phyloP scores from a whole-genome alignment of 2,329 filamentous ascomycete species.

The Pyricularia sp. region DNA sequence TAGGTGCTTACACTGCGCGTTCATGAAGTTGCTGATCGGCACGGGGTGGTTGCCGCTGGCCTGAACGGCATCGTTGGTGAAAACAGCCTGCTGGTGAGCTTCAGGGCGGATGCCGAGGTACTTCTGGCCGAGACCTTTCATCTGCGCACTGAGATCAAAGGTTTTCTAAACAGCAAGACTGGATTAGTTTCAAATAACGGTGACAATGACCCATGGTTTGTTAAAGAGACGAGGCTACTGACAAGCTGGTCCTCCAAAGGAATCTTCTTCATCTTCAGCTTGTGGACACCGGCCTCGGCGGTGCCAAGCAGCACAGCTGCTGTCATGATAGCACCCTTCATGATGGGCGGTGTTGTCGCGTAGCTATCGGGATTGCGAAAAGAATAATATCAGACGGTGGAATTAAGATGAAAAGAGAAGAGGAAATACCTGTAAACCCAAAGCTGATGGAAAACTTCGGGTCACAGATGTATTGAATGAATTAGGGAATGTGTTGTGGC shows the following conservation, averaged over 20 bases:
- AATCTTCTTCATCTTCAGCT: slow-evolving; percentile 96
- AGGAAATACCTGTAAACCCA: background rate
- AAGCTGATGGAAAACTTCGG: background rate
- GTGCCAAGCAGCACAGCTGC: slow-evolving; percentile 71
- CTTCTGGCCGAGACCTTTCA: slow-evolving; percentile 81
- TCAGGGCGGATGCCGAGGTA: slow-evolving; percentile 76
- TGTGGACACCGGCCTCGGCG: slow-evolving; percentile 78
- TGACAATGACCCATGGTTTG: background rate
- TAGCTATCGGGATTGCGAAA: slow-evolving; percentile 1
- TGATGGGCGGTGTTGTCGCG: slow-evolving; percentile 32
- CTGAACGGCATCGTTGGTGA: slow-evolving; percentile 59
- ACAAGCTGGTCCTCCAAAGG: slow-evolving; percentile 86
- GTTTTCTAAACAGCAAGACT: slow-evolving; percentile 41
- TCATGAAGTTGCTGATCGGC: slow-evolving; percentile 93
- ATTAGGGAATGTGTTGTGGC: background rate
- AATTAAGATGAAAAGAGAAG: background rate
- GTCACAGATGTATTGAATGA: slow-evolving; percentile 1
- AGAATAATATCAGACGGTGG: slow-evolving; percentile 7
- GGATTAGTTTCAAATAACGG: slow-evolving; percentile 3
- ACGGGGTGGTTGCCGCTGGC: slow-evolving; percentile 61
- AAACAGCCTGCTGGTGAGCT: slow-evolving; percentile 60
- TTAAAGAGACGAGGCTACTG: slow-evolving; percentile 23
- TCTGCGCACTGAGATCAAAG: slow-evolving; percentile 68
- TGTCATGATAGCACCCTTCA: slow-evolving; percentile 77
- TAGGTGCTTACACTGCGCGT: slow-evolving; percentile 75